phyloP scores from a whole-genome alignment of 768 basidiomycete species.

The Russula brevipes region DNA sequence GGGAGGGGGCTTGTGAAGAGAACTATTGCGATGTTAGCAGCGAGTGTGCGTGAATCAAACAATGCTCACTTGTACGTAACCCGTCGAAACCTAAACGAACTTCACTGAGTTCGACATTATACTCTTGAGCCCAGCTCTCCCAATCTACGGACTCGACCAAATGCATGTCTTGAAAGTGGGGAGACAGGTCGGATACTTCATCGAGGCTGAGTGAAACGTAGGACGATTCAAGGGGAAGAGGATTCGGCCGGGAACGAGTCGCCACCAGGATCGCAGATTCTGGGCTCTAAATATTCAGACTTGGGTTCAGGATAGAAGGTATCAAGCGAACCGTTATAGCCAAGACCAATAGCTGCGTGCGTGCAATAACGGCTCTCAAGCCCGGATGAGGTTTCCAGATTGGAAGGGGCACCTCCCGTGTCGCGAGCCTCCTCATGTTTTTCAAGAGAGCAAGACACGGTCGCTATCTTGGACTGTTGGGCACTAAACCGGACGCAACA shows the following conservation, averaged over 20 bases:
- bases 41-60: neutral
- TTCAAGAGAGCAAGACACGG: conserved; percentile 21
- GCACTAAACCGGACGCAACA: neutral
- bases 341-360: conserved; percentile 23
- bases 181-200: conserved; percentile 9
- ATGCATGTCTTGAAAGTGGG: conserved; percentile 12
- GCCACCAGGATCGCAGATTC: conserved; percentile 24
- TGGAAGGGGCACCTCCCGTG: neutral
- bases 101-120: conserved; percentile 21
- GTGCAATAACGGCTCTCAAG: conserved; percentile 15
- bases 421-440: conserved; percentile 19
- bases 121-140: conserved; percentile 24
- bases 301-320: neutral
- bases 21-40: conserved; percentile 1
- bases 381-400: neutral
- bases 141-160: conserved; percentile 18
- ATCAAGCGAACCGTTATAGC: conserved; percentile 18
- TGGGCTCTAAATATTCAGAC: conserved; percentile 3
- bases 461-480: conserved; percentile 8
- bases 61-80: conserved; percentile 13
- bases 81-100: conserved; percentile 23
- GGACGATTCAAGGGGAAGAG: conserved; percentile 5
- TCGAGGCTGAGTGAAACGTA: conserved; percentile 13
- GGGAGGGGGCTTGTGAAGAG: conserved; percentile 19
- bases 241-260: conserved; percentile 20